Base-by-base conservation (phyloP, 225 moss, liverwort and hornwort genomes). In the Anthoceros angustus region DNA sequence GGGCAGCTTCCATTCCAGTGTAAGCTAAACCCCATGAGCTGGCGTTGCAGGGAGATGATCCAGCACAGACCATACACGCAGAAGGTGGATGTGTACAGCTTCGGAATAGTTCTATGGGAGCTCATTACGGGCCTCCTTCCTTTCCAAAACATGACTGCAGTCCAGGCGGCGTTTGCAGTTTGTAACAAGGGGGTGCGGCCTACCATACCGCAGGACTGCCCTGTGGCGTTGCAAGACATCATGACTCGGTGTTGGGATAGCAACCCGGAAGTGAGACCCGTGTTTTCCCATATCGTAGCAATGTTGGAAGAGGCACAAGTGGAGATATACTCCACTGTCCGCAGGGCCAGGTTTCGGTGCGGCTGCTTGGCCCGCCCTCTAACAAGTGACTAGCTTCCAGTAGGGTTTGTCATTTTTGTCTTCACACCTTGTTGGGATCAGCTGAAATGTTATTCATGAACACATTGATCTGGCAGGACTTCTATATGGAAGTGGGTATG, bases 31-130 rank as follows among this genome's bases (percentile, higher is more conserved):
- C 8, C 8, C 55, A 55, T 70, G 68, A 26, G 66, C 70, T 67
- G 43, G 62, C 65, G 72, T 67, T 83, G 63, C 98, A 98, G 98
- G 74, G 98, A 98, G 78, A 98, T 92, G 92, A 98, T 98, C 42
- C 98, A 92, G 78, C 98, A 89, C 77, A 85, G 87, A 76, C 87
- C 83, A 12, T 98, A 98, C 74, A 98, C 20, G 25, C 87, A 92
- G 75, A 98, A 98, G 87, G 98, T 98, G 79, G 98, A 98, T 69
- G 98, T 98, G 32, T 98, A 98, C 87, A 98, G 98, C 83, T 98
- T 98, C 63, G 98, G 98, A 39, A 89, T 98, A 73, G 98, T 98
- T 72, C 71, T 98, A 11, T 98, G 98, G 98, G 98, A 98, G 87
- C 98, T 98, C 60, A 80, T 98, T 11, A 98, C 98, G 32, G 98